Conservation (phyloP, 169 alveolate species). For the Perkinsus olseni region DNA sequence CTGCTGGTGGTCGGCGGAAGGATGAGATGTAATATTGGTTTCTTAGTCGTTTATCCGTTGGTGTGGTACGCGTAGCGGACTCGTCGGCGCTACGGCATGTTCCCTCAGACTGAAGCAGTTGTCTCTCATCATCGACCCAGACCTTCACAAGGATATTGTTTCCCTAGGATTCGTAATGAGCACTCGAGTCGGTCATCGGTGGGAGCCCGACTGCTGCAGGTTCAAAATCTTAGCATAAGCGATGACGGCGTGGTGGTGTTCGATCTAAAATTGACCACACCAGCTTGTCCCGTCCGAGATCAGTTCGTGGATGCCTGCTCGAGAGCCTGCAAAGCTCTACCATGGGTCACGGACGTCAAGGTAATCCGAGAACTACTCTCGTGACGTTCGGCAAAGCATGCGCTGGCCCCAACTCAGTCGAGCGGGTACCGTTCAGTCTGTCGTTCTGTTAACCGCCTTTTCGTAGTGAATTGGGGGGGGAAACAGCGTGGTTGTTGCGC, state of each 20-base stretch:
- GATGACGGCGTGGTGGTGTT: conserved; percentile 39
- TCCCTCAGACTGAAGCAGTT: conserved; percentile 16
- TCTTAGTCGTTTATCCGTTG: too few relatives aligned
- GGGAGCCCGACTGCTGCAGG: too few relatives aligned
- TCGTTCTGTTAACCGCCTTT: too few relatives aligned
- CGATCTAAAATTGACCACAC: conserved; percentile 58
- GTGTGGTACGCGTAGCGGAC: too few relatives aligned
- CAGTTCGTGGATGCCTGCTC: conserved; percentile 41
- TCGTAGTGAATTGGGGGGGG: too few relatives aligned
- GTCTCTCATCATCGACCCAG: conserved; percentile 52
- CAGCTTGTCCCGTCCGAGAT: conserved; percentile 64
- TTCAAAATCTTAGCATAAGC: conserved; percentile 37
- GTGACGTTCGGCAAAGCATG: too few relatives aligned
- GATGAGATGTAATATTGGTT: too few relatives aligned
- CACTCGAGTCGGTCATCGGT: too few relatives aligned
- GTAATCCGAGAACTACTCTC: conserved; percentile 20
- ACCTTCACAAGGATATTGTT: conserved; percentile 58
- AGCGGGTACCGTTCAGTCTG: too few relatives aligned
- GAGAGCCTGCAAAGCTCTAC: conserved; percentile 20
- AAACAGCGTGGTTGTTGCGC: background rate
- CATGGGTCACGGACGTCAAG: conserved; percentile 46
- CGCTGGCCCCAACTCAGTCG: too few relatives aligned
- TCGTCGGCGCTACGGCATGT: too few relatives aligned
- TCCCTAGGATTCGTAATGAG: conserved; percentile 43
- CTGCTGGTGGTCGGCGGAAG: too few relatives aligned